These are phyloP conservation scores for Apiotrichum sp. DNA, from an alignment of 1,284 basidiomycete genomes.

Conservation along the genomic window DNA sequence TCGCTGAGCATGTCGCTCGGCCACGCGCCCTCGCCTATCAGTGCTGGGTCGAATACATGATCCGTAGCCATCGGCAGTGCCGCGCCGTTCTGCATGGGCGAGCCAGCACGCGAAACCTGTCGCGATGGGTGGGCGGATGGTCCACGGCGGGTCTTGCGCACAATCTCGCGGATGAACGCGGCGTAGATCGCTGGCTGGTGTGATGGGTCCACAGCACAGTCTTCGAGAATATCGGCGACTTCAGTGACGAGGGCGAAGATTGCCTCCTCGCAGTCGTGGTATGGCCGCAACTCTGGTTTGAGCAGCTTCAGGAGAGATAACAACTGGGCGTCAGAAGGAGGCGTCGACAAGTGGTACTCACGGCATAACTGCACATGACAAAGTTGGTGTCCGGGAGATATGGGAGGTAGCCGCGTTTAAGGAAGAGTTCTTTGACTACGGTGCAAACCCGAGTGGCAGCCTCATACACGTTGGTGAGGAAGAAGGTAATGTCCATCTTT, in stretches of 20 bases:
- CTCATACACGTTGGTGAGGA: constrained; percentile 75
- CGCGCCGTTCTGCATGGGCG: constrained; percentile 6
- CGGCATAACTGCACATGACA: constrained; percentile 74
- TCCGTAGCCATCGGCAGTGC: background rate
- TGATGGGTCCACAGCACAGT: constrained; percentile 62
- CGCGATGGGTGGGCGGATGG: constrained; percentile 15
- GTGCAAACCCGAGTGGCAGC: constrained; percentile 53
- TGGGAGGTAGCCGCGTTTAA: constrained; percentile 66
- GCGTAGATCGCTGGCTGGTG: constrained; percentile 85
- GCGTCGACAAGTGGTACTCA: constrained; percentile 14
- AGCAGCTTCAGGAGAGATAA: constrained; percentile 76
- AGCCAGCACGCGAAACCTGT: constrained; percentile 10
- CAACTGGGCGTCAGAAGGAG: constrained; percentile 51
- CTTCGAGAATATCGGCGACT: constrained; percentile 71
- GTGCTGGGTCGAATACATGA: constrained; percentile 33
- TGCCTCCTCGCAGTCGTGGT: constrained; percentile 34
- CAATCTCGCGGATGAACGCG: constrained; percentile 68
- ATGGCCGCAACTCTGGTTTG: constrained; percentile 44
- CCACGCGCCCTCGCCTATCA: constrained; percentile 32
- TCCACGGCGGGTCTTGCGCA: constrained; percentile 34
- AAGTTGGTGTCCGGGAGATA: constrained; percentile 89
- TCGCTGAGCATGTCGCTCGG: constrained; percentile 29
- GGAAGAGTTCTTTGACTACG: constrained; percentile 58
- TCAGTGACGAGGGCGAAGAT: constrained; percentile 53
- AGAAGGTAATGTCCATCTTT: constrained; percentile 65